phyloP scores from a whole-genome alignment of 2,329 filamentous ascomycete species.

The Fusarium sambucinum region DNA sequence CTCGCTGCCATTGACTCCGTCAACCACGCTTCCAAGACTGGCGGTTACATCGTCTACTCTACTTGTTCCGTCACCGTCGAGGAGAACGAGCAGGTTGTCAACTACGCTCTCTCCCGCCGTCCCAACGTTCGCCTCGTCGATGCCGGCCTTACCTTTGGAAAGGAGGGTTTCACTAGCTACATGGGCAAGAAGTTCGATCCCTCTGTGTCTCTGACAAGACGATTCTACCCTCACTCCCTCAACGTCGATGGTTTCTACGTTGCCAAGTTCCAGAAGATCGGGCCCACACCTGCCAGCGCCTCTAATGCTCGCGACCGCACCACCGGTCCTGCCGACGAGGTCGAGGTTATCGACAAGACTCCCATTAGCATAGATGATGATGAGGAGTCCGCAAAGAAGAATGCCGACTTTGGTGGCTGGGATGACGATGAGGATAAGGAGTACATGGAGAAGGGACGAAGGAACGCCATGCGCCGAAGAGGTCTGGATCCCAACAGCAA shows the following conservation, averaged over 20 bases:
- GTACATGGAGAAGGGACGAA: constrained; percentile 79
- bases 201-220: constrained; percentile 82
- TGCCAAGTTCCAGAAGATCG: constrained; percentile 95
- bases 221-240: constrained; percentile 91
- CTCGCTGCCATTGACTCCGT: constrained; percentile 95
- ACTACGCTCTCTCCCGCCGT: constrained; percentile 90
- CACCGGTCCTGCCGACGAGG: constrained; percentile 51
- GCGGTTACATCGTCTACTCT: constrained; percentile 95
- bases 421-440: constrained; percentile 79
- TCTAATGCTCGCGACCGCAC: constrained; percentile 50
- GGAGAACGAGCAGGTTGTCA: constrained; percentile 89
- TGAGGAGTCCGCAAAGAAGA: constrained; percentile 51
- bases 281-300: constrained; percentile 73
- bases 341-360: constrained; percentile 73
- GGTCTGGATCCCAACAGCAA: constrained; percentile 77
- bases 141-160: constrained; percentile 89
- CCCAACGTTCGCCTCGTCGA: constrained; percentile 95
- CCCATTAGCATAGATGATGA: constrained; percentile 68
- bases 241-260: constrained; percentile 99
- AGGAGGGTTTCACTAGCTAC: constrained; percentile 90
- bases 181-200: constrained; percentile 93
- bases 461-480: constrained; percentile 78
- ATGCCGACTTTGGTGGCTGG: constrained; percentile 77
- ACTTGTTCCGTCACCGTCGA: constrained; percentile 96
- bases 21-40: constrained; percentile 90